A percentile compares a stretch with the other conserved stretches of the same genome.
Conservation (phyloP, 768 basidiomycete genomes). For the Boletus vermiculosoides region DNA sequence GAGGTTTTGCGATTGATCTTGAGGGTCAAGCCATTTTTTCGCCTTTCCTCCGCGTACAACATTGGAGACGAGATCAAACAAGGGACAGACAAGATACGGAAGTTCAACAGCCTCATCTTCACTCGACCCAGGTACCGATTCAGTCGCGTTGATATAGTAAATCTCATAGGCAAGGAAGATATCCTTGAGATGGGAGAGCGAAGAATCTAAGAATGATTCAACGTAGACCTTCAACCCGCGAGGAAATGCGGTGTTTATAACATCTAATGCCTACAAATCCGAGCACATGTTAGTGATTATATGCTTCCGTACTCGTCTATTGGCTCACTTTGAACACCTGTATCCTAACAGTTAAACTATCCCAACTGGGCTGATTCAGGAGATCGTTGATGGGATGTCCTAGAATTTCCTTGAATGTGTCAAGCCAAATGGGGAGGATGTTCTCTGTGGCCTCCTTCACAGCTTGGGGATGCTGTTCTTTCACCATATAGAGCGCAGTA, state of each 20-base stretch:
- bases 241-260: conserved; percentile 80
- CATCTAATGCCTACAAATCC: conserved; percentile 65
- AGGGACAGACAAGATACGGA: conserved; percentile 69
- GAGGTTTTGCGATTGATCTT: conserved; percentile 38
- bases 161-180: conserved; percentile 59
- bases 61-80: conserved; percentile 77
- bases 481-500: conserved; percentile 89
- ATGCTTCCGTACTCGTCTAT: not conserved
- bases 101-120: conserved; percentile 80
- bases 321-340: conserved; percentile 78
- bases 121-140: conserved; percentile 57
- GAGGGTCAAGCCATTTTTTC: conserved; percentile 58
- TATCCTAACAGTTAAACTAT: conserved; percentile 71
- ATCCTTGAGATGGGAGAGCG: conserved; percentile 57
- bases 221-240: conserved; percentile 65
- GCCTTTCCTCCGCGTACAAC: conserved; percentile 63
- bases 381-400: conserved; percentile 63
- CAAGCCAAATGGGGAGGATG: conserved; percentile 89
- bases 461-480: conserved; percentile 85
- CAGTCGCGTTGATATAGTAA: conserved; percentile 58
- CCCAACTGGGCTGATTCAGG: conserved; percentile 64
- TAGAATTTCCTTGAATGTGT: conserved; percentile 80
- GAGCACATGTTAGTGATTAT: conserved; percentile 2
- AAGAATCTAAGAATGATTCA: conserved; percentile 53
- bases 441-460: conserved; percentile 79